Base-by-base conservation (phyloP, 179 eudicot genomes). In the Vitellaria paradoxa region DNA sequence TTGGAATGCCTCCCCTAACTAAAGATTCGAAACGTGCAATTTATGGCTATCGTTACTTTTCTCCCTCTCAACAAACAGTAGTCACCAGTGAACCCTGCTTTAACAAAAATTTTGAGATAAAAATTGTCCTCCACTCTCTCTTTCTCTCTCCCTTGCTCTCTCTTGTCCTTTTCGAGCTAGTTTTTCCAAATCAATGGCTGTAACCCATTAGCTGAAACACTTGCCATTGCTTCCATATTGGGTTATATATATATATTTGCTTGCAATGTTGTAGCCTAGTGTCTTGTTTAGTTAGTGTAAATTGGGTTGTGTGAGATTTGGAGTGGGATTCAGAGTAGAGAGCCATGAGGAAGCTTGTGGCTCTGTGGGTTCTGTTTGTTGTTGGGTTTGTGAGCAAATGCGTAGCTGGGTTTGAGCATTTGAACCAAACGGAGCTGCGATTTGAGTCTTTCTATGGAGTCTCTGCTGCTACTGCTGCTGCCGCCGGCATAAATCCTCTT, bases 381-480 rank as follows among this genome's bases (percentile, higher is more conserved):
- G 55, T 74, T 70, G 78, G 74, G 64, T 13, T 68, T 68, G 49
- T 65, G 26, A 64, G 78, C 64, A 73, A 76, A 83, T 73, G 78
- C 66, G 76, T 40, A 24, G 61, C 72, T 85, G 83, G 63, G 64
- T 18, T 74, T 65, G 85, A 77, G 66, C 21, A 65, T 65, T 24
- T 79, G 7, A 73, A 79, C 52, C 21, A 7, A 5, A 81, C 83
- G 17, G 77, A 81, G 69, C 30, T 63, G 17, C 57, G 79, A 63
- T 74, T 65, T 8, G 84, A 76, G 55, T 82, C 88, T 61, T 60
- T 60, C 5, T 76, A 79, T 74, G 83, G 81, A 49, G 64, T 76
- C 14, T 65, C 83, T 60, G 74, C 81, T 75, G 65, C 66, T 12
- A 52, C 66, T 12, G 26, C 83, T 60, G 74, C 81, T 72, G 52